Evolutionary conservation across 148 eudicot genomes (phyloP).

Genomic region (Rhododendron simsii): DNA sequence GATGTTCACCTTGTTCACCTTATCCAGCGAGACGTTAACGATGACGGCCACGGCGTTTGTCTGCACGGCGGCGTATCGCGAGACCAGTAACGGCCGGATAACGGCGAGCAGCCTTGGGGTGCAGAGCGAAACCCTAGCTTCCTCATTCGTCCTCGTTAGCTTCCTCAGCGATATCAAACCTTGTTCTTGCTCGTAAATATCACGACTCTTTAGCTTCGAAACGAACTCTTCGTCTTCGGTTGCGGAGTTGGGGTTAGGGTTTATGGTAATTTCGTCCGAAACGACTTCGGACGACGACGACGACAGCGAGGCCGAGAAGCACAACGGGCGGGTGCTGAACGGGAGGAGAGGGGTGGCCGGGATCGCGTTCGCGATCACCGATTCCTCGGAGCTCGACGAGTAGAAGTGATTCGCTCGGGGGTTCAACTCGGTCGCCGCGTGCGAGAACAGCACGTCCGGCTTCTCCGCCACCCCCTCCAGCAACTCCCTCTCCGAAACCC

Average conservation of each 20-base stretch:
- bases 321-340: conserved; percentile 65
- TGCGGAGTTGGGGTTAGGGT: conserved; percentile 12
- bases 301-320: conserved; percentile 41
- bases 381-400: conserved; percentile 80
- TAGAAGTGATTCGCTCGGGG: conserved; percentile 38
- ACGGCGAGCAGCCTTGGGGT: conserved; percentile 41
- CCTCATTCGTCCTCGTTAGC: conserved; percentile 49
- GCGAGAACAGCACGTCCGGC: conserved; percentile 35
- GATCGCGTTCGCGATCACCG: conserved; percentile 42
- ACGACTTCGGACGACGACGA: conserved; percentile 53
- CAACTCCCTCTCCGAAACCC: conserved; percentile 52
- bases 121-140: conserved; percentile 47
- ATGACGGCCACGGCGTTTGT: conserved; percentile 69
- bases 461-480: conserved; percentile 50
- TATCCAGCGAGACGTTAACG: conserved; percentile 74
- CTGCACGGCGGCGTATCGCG: conserved; percentile 51
- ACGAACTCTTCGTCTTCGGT: conserved; percentile 45
- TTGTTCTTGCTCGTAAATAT: conserved; percentile 57
- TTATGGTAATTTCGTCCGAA: conserved; percentile 18
- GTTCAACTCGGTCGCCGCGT: conserved; percentile 64
- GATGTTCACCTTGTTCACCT: conserved; percentile 64
- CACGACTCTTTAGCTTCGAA: conserved; percentile 37
- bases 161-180: conserved; percentile 42
- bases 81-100: conserved; percentile 33
- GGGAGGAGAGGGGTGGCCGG: conserved; percentile 52